A percentile compares a stretch with the other conserved stretches of the same genome.
Evolutionary conservation across 1,284 basidiomycete genomes (phyloP).

Genomic region (Sporisorium iseilematis-ciliati): DNA sequence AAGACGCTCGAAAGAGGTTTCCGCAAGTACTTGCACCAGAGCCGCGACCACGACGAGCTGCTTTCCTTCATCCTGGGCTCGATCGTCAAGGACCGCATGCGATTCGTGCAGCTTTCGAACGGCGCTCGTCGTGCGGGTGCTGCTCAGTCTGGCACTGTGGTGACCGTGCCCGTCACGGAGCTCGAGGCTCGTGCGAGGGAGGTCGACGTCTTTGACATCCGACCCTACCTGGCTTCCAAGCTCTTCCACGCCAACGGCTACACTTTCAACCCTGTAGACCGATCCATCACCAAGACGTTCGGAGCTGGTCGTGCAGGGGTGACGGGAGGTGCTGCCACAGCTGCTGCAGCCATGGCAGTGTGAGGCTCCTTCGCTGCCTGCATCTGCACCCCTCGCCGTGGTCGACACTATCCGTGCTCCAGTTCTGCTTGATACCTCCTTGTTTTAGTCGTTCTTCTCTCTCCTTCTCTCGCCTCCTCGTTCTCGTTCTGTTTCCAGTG

Average conservation of each 20-base stretch:
- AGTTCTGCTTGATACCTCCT: slow-evolving; percentile 1
- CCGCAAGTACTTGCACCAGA: slow-evolving; percentile 95
- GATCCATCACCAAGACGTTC: slow-evolving; percentile 65
- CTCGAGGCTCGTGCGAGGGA: slow-evolving; percentile 79
- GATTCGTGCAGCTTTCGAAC: slow-evolving; percentile 74
- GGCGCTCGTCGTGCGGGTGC: slow-evolving; percentile 17
- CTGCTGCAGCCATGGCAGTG: slow-evolving; percentile 33
- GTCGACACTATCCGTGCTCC: neutral
- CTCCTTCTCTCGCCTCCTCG: neutral
- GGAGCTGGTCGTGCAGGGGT: slow-evolving; percentile 30
- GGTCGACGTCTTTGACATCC: slow-evolving; percentile 90
- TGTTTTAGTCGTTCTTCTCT: slow-evolving; percentile 4
- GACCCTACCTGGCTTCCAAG: slow-evolving; percentile 85
- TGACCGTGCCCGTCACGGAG: slow-evolving; percentile 64
- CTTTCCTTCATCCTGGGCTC: slow-evolving; percentile 93
- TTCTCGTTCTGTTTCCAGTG: too few species aligned
- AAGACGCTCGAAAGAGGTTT: slow-evolving; percentile 91
- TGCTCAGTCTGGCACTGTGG: slow-evolving; percentile 32
- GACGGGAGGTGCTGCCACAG: slow-evolving; percentile 17
- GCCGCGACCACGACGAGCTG: slow-evolving; percentile 92
- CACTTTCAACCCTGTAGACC: slow-evolving; percentile 68
- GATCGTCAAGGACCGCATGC: slow-evolving; percentile 92
- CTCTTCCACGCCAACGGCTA: slow-evolving; percentile 94
- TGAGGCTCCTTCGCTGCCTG: slow-evolving; percentile 2
- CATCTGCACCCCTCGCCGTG: too few species aligned